A percentile compares a stretch with the other conserved stretches of the same genome.
These are phyloP conservation scores for Xenosphaeropsis pyriputrescens DNA, from an alignment of 2,329 filamentous ascomycete genomes.

Conservation along the genomic window DNA sequence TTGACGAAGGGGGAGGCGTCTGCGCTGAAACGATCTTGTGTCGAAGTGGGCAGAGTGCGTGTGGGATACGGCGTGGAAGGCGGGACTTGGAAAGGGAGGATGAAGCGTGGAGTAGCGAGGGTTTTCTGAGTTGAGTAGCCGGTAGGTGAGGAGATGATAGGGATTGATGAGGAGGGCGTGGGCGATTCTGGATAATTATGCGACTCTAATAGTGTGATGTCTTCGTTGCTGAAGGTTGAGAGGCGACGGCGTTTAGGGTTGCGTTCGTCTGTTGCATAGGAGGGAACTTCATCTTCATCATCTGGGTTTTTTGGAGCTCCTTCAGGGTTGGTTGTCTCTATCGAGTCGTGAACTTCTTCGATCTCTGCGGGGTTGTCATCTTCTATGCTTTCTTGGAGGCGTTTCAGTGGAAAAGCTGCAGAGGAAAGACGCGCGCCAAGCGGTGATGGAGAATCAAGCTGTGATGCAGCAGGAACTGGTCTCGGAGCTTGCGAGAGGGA, in stretches of 20 bases:
- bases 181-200: constrained; percentile 3
- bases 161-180: constrained; percentile 7
- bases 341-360: constrained; percentile 12
- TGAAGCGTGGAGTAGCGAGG: constrained; percentile 15
- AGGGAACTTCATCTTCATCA: constrained; percentile 9
- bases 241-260: constrained; percentile 12
- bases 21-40: constrained; percentile 3
- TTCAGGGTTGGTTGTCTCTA: constrained; percentile 10
- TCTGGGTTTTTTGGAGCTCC: constrained; percentile 6
- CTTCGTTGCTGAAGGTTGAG: constrained; percentile 1
- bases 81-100: constrained; percentile 6
- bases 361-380: not conserved
- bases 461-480: constrained; percentile 1
- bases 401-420: not conserved
- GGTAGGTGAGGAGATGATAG: constrained; percentile 13
- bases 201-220: not conserved
- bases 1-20: constrained; percentile 12
- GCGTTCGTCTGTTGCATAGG: constrained; percentile 8
- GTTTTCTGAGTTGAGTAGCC: constrained; percentile 6
- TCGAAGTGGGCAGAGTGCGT: constrained; percentile 5
- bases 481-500: constrained; percentile 15
- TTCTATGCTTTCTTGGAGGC: not conserved
- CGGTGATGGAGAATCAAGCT: not conserved
- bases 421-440: not conserved
- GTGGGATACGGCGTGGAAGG: constrained; percentile 6